Evolutionary conservation across 2,329 filamentous ascomycete genomes (phyloP).

Genomic region (Rugonectria rugulosa): DNA sequence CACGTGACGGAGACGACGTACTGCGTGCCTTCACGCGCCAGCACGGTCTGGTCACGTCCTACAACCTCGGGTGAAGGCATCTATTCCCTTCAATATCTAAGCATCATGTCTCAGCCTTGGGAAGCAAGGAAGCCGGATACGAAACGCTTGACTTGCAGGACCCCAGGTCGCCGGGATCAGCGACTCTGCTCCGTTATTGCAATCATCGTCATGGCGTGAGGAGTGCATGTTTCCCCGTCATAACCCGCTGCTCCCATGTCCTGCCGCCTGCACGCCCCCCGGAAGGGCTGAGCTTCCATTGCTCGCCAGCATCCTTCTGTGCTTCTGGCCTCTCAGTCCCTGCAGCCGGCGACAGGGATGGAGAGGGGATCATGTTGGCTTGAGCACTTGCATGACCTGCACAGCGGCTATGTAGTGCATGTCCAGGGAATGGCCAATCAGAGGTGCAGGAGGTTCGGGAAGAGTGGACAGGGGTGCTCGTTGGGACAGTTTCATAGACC

Average conservation of each 20-base stretch:
- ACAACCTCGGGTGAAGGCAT: conserved; percentile 7
- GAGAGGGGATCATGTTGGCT: conserved; percentile 40
- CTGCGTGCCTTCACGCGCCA: conserved; percentile 2
- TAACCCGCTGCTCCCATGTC: conserved; percentile 33
- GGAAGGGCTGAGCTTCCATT: conserved; percentile 35
- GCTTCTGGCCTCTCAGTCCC: conserved; percentile 35
- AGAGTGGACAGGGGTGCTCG: conserved; percentile 38
- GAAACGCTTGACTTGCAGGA: conserved; percentile 15
- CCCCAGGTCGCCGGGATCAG: conserved; percentile 16
- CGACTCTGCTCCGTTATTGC: conserved; percentile 9
- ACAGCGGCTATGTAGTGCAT: conserved; percentile 51
- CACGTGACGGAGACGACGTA: not conserved
- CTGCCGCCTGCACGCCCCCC: conserved; percentile 31
- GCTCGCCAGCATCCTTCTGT: conserved; percentile 21
- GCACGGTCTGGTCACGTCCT: not conserved
- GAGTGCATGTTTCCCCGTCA: conserved; percentile 30
- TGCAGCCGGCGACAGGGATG: conserved; percentile 41
- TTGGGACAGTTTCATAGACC: conserved; percentile 42
- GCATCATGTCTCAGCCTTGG: conserved; percentile 20
- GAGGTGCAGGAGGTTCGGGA: conserved; percentile 31
- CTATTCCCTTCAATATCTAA: conserved; percentile 7
- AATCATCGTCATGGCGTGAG: conserved; percentile 29
- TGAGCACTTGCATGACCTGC: conserved; percentile 52
- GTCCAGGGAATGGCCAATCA: conserved; percentile 47
- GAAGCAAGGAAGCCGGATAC: conserved; percentile 21